phyloP scores from a whole-genome alignment of 73 alveolate genomes.

The Stentor roeselii region DNA sequence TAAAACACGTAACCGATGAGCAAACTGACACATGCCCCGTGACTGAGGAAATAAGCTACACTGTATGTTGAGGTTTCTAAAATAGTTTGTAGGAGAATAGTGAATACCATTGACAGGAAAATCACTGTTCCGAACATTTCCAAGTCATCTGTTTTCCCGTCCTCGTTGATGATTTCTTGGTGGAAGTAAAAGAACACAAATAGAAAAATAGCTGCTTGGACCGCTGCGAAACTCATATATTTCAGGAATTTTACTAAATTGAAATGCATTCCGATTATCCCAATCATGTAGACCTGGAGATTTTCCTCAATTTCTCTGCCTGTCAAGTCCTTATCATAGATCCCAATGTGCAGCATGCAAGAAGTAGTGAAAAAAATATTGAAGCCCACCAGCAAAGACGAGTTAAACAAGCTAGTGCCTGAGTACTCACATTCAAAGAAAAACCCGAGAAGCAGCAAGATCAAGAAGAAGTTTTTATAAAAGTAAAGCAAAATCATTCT shows the following conservation, averaged over 20 bases:
- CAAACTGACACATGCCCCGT: background rate
- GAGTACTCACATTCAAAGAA: background rate
- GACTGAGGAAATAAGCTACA: background rate
- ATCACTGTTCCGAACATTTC: background rate
- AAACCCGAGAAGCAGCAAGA: background rate
- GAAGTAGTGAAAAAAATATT: background rate
- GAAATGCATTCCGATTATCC: background rate
- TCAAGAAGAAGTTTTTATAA: background rate
- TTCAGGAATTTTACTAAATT: too few relatives aligned
- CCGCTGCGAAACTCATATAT: background rate
- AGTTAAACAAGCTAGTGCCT: slow-evolving; percentile 10
- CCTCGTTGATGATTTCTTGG: background rate
- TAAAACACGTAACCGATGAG: background rate
- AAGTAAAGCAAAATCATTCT: background rate
- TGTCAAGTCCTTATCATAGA: background rate
- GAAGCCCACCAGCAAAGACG: background rate
- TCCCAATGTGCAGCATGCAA: background rate
- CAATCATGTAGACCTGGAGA: background rate
- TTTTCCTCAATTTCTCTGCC: background rate
- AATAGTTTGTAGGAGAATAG: background rate
- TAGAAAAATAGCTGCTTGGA: background rate
- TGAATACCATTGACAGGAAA: background rate
- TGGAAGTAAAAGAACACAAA: too few relatives aligned
- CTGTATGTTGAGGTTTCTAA: background rate
- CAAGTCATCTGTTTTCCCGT: background rate